Percentiles rank a stretch among this genome's conserved stretches.
Evolutionary conservation across 306 rosid genomes (phyloP).

Genomic region (Quillaja saponaria): DNA sequence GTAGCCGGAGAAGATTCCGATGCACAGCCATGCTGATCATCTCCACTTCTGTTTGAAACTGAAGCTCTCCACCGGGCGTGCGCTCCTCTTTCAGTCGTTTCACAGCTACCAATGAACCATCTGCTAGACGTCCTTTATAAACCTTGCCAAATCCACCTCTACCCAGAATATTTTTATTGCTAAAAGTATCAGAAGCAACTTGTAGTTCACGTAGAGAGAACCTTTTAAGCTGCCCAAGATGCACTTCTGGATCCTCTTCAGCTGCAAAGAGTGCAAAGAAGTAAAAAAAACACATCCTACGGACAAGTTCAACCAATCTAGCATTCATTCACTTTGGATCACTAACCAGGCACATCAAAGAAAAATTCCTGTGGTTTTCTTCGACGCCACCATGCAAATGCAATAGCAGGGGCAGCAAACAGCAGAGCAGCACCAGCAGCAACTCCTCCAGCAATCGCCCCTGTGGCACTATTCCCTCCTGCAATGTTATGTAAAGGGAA

Average conservation of each 20-base stretch:
- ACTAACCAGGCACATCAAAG: conserved; percentile 97
- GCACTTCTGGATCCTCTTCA: conserved; percentile 99
- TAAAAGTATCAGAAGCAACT: conserved; percentile 93
- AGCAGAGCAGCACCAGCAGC: conserved; percentile 98
- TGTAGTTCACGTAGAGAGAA: conserved; percentile 92
- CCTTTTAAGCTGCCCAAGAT: conserved; percentile 96
- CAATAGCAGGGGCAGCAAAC: conserved; percentile 98
- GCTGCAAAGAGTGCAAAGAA: conserved; percentile 51
- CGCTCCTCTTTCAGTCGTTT: conserved; percentile 97
- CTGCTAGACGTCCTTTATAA: conserved; percentile 96
- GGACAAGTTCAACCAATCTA: conserved; percentile 12
- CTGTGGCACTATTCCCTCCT: conserved; percentile 90
- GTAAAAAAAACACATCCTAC: conserved; percentile 29
- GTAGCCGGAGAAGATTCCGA: conserved; percentile 90
- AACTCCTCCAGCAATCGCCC: conserved; percentile 98
- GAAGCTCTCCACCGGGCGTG: conserved; percentile 98
- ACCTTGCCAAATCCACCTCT: conserved; percentile 99
- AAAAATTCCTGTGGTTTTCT: conserved; percentile 95
- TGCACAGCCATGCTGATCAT: conserved; percentile 99
- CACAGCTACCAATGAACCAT: conserved; percentile 91
- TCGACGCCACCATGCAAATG: conserved; percentile 99
- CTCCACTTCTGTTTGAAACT: conserved; percentile 99
- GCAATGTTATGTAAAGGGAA: conserved; percentile 33
- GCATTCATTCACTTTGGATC: conserved; percentile 9
- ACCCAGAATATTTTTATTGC: conserved; percentile 95